phyloP scores from a whole-genome alignment of 805 yeast genomes.

The Teunomyces kruisii region DNA sequence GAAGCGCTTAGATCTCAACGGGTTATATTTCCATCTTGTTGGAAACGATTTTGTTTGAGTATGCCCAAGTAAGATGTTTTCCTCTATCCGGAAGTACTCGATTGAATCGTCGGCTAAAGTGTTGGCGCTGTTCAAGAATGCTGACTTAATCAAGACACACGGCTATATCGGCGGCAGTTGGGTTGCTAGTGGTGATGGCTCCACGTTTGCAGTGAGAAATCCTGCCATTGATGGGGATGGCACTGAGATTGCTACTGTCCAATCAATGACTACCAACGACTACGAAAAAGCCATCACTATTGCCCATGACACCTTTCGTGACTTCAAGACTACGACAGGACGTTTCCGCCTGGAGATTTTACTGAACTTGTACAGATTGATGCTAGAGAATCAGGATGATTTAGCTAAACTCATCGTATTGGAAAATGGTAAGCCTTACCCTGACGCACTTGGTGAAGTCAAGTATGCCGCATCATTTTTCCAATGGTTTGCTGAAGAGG shows the following conservation, averaged over 20 bases:
- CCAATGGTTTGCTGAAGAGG: slow-evolving; percentile 88
- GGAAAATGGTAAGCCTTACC: slow-evolving; percentile 74
- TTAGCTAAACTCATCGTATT: slow-evolving; percentile 61
- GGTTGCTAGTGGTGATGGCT: slow-evolving; percentile 45
- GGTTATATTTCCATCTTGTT: not conserved
- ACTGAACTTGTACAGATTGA: slow-evolving; percentile 49
- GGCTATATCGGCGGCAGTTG: slow-evolving; percentile 76
- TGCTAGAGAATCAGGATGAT: slow-evolving; percentile 60
- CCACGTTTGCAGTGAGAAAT: slow-evolving; percentile 64
- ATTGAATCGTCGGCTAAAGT: slow-evolving; percentile 9
- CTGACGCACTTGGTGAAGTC: slow-evolving; percentile 74
- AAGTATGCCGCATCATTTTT: slow-evolving; percentile 70
- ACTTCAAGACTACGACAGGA: slow-evolving; percentile 53
- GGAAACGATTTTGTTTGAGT: not conserved
- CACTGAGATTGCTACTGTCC: slow-evolving; percentile 44
- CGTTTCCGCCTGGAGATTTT: slow-evolving; percentile 57
- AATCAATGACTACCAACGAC: slow-evolving; percentile 51
- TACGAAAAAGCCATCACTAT: slow-evolving; percentile 55
- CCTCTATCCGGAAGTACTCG: not conserved
- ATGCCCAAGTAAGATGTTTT: not conserved
- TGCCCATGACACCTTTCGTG: slow-evolving; percentile 53
- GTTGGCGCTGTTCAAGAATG: slow-evolving; percentile 37
- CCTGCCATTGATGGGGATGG: slow-evolving; percentile 54
- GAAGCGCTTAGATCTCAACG: not conserved
- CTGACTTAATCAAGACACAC: slow-evolving; percentile 54